Conservation (phyloP, 768 basidiomycete species). For the Agaricus subrufescens region DNA sequence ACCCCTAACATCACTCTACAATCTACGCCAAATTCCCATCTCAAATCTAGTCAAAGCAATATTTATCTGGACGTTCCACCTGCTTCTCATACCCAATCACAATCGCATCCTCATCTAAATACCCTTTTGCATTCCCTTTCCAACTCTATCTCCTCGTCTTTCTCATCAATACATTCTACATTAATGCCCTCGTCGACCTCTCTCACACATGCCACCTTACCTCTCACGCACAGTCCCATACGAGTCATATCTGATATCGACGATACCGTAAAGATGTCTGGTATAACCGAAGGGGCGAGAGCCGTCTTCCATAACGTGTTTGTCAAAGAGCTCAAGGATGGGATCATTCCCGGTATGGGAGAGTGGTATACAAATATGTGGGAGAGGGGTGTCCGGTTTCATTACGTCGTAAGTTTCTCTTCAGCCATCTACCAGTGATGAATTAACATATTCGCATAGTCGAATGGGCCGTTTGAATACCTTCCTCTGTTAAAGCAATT, state of each 20-base stretch:
- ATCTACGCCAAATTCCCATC: background rate
- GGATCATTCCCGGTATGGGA: constrained; percentile 78
- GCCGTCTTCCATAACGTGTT: constrained; percentile 90
- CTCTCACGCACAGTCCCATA: constrained; percentile 58
- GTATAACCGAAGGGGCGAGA: constrained; percentile 74
- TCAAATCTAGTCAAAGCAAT: background rate
- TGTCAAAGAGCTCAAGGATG: constrained; percentile 76
- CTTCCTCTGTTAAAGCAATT: constrained; percentile 77
- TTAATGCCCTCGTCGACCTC: background rate
- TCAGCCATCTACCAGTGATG: background rate
- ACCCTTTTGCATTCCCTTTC: background rate
- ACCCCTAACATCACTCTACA: constrained; percentile 3
- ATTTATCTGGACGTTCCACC: constrained; percentile 8
- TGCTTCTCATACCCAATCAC: background rate
- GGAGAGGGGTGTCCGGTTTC: constrained; percentile 70
- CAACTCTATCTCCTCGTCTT: constrained; percentile 1
- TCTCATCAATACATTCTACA: constrained; percentile 3
- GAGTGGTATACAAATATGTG: constrained; percentile 73
- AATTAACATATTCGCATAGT: constrained; percentile 36
- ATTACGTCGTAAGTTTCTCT: constrained; percentile 72
- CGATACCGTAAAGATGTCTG: constrained; percentile 83
- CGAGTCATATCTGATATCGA: constrained; percentile 92
- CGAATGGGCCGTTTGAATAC: constrained; percentile 85
- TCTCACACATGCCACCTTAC: constrained; percentile 28
- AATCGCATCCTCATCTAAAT: background rate